phyloP scores from a whole-genome alignment of 2,329 filamentous ascomycete species.

The Trichophyton benhamiae region DNA sequence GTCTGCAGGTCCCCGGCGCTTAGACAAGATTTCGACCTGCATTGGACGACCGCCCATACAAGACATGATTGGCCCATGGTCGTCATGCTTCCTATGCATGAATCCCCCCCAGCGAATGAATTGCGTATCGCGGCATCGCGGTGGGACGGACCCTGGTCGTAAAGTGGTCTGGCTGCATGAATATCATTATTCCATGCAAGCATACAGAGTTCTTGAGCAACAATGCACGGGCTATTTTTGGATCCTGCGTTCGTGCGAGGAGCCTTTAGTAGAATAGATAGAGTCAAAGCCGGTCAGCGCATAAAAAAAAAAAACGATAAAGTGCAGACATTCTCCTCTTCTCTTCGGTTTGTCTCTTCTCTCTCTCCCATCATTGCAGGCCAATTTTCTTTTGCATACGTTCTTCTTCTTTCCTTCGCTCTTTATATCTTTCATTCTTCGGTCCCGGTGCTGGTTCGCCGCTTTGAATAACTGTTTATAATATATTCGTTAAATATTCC shows the following conservation, averaged over 20 bases:
- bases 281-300: background rate
- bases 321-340: background rate
- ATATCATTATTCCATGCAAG: background rate
- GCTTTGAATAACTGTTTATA: background rate
- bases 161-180: background rate
- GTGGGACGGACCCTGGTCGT: background rate
- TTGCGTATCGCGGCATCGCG: background rate
- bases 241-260: background rate
- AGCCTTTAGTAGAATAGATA: background rate
- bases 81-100: background rate
- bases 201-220: background rate
- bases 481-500: background rate
- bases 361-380: background rate
- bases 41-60: background rate
- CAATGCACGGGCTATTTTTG: background rate
- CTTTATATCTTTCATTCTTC: background rate
- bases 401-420: background rate
- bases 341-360: background rate
- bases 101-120: background rate
- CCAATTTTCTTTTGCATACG: background rate
- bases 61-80: background rate
- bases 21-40: background rate
- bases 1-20: background rate
- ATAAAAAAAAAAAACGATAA: background rate
- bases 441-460: background rate